phyloP scores from a whole-genome alignment of 2,329 filamentous ascomycete species.

The Sporothrix globosa region DNA sequence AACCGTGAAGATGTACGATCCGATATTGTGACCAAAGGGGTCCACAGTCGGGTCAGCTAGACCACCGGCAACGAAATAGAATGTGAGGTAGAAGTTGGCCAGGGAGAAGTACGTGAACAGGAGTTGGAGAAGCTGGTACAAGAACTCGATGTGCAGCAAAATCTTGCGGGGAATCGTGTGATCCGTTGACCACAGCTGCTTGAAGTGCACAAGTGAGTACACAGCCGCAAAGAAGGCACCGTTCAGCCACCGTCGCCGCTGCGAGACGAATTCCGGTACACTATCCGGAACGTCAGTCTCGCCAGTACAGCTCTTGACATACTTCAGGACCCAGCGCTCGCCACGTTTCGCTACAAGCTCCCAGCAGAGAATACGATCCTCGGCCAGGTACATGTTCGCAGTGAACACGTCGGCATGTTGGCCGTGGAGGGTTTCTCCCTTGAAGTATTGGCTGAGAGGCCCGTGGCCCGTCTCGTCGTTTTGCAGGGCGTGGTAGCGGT shows the following conservation, averaged over 20 bases:
- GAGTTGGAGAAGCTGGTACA: constrained; percentile 91
- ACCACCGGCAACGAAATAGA: constrained; percentile 96
- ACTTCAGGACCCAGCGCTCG: constrained; percentile 96
- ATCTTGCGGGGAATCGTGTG: constrained; percentile 88
- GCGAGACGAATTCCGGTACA: constrained; percentile 95
- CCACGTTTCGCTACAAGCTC: constrained; percentile 93
- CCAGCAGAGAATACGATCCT: constrained; percentile 98
- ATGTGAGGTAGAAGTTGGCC: constrained; percentile 98
- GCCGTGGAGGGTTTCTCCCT: constrained; percentile 93
- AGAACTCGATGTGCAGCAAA: constrained; percentile 88
- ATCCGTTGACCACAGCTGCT: constrained; percentile 89
- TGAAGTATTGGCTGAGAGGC: constrained; percentile 94
- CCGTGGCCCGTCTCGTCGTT: constrained; percentile 95
- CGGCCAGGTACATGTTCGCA: constrained; percentile 98
- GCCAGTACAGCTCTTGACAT: constrained; percentile 93
- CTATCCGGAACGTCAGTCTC: constrained; percentile 98
- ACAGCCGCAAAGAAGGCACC: constrained; percentile 98
- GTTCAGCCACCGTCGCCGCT: constrained; percentile 95
- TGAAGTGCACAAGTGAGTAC: constrained; percentile 94
- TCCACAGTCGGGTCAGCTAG: constrained; percentile 78
- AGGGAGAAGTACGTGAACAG: constrained; percentile 97
- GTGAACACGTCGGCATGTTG: constrained; percentile 95
- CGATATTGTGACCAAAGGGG: constrained; percentile 88
- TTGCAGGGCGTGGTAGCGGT: constrained; percentile 89
- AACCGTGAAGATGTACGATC: constrained; percentile 81